phyloP scores from a whole-genome alignment of 2,329 filamentous ascomycete species.

The Exophiala sp. region DNA sequence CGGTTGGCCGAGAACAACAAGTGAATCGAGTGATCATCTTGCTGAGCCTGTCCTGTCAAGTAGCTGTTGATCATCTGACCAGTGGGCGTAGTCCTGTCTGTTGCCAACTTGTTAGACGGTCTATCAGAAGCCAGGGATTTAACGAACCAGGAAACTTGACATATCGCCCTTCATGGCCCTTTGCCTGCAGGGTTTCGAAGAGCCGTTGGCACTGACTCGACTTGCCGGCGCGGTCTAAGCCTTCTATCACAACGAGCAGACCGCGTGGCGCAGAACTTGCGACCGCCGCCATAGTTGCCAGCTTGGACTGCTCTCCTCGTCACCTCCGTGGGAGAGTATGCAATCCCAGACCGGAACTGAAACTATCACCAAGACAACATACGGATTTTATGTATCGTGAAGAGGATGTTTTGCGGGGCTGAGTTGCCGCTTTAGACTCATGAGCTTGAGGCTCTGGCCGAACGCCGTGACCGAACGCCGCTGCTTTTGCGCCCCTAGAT shows the following conservation, averaged over 20 bases:
- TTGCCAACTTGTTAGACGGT: too few species aligned
- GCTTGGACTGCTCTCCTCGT: too few species aligned
- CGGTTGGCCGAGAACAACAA: slow-evolving; percentile 85
- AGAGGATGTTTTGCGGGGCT: too few species aligned
- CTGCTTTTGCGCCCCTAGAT: too few species aligned
- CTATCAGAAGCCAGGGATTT: too few species aligned
- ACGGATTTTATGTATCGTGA: too few species aligned
- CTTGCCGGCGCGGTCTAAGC: slow-evolving; percentile 84
- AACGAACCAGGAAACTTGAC: slow-evolving; percentile 61
- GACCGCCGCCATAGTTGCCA: neutral
- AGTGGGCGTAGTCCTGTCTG: slow-evolving; percentile 76
- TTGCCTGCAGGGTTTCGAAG: slow-evolving; percentile 46
- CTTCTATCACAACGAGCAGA: slow-evolving; percentile 77
- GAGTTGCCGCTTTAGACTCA: too few species aligned
- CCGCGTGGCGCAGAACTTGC: slow-evolving; percentile 40
- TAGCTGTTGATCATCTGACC: slow-evolving; percentile 83
- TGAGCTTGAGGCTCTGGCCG: too few species aligned
- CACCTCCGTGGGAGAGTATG: too few species aligned
- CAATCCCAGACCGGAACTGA: too few species aligned
- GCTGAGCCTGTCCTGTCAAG: slow-evolving; percentile 62
- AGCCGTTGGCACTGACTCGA: slow-evolving; percentile 78
- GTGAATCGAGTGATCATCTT: slow-evolving; percentile 86
- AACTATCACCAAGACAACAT: too few species aligned
- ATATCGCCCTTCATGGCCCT: slow-evolving; percentile 51
- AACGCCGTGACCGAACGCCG: too few species aligned